Evolutionary conservation across 129 eudicot species (phyloP), one percentile per base, ranked within the genome.

Genomic region (Sambucus nigra): DNA sequence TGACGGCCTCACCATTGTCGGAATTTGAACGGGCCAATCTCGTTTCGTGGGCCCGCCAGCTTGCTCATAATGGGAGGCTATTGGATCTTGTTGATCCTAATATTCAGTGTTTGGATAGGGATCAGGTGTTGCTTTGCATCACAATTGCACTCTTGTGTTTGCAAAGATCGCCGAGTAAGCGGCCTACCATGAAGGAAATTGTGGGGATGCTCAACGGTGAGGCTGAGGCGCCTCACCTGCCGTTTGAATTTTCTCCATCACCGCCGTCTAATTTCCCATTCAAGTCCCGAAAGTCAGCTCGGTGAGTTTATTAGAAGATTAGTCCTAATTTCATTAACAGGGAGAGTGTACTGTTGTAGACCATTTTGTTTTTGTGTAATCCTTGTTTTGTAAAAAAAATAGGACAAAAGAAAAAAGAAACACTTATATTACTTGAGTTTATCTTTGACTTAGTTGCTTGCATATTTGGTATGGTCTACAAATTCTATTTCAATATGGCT

Each of bases 1-100:
- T 91, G 0, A 76, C 80, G 35, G 98, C 98, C 38, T 91, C 98
- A 1, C 98, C 95, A 0, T 73, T 91, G 89, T 82, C 98, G 4
- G 98, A 91, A 53, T 91, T 85, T 13, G 98, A 91, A 57, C 72
- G 98, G 79, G 98, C 98, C 17, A 91, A 91, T 74, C 69, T 91
- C 53, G 73, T 85, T 47, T 91, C 98, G 2, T 91, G 98, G 98
- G 98, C 98, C 28, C 53, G 95, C 50, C 95, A 91, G 52, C 73
- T 91, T 12, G 98, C 95, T 0, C 78, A 73, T 1, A 81, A 79
- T 52, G 98, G 94, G 33, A 85, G 66, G 78, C 81, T 91, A 14
- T 54, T 91, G 63, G 94, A 91, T 73, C 89, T 91, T 25, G 86
- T 91, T 57, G 98, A 91, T 69, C 60, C 95, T 4, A 78, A 75